phyloP scores from a whole-genome alignment of 140 eudicot species.

The Erigeron philadelphicus region DNA sequence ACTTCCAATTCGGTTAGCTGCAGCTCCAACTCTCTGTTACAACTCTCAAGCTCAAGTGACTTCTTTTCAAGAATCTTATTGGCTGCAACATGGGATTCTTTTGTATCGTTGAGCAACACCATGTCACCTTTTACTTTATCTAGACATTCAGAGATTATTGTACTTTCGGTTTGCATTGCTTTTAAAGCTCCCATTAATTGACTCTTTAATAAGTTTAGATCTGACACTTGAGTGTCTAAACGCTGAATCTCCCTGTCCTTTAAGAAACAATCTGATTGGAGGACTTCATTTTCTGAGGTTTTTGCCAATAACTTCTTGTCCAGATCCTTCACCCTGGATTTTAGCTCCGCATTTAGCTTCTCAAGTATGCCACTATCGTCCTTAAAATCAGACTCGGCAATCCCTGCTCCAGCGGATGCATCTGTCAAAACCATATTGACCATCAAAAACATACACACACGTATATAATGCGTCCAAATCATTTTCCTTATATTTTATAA shows the following conservation, averaged over 20 bases:
- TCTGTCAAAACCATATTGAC: conserved; percentile 30
- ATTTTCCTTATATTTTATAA: conserved; percentile 16
- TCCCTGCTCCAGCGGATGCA: conserved; percentile 23
- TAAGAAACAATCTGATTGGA: conserved; percentile 36
- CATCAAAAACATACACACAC: conserved; percentile 10
- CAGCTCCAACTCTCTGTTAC: conserved; percentile 46
- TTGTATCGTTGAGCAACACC: conserved; percentile 28
- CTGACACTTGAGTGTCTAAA: conserved; percentile 44
- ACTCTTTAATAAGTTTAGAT: conserved; percentile 29
- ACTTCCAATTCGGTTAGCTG: conserved; percentile 45
- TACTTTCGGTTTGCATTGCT: conserved; percentile 43
- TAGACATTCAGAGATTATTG: conserved; percentile 37
- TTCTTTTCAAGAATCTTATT: conserved; percentile 45
- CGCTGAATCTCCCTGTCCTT: conserved; percentile 45
- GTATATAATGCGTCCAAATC: conserved; percentile 4
- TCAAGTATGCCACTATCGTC: conserved; percentile 20
- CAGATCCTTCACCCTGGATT: conserved; percentile 22
- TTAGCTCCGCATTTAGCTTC: conserved; percentile 21
- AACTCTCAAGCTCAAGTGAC: conserved; percentile 43
- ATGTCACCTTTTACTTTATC: conserved; percentile 40
- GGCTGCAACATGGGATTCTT: conserved; percentile 41
- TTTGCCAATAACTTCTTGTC: conserved; percentile 32
- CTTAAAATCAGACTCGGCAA: conserved; percentile 18
- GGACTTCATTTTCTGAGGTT: conserved; percentile 40
- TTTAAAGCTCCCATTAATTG: conserved; percentile 41